Evolutionary conservation across 306 rosid species (phyloP).

Genomic region (Acacia acuminata): DNA sequence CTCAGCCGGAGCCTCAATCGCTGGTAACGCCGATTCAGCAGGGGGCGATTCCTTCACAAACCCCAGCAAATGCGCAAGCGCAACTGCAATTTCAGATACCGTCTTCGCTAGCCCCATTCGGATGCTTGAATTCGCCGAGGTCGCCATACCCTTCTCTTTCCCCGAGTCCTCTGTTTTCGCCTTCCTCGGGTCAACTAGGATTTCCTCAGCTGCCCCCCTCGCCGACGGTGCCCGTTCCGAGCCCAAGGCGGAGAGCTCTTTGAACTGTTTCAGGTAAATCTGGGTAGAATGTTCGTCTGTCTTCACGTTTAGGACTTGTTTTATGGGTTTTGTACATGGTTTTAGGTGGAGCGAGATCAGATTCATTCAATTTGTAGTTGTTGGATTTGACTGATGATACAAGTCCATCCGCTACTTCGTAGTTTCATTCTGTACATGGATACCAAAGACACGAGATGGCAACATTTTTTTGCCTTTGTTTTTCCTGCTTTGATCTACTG

Average conservation of each 20-base stretch:
- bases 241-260: slow-evolving; percentile 67
- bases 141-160: slow-evolving; percentile 52
- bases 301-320: slow-evolving; percentile 18
- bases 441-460: slow-evolving; percentile 36
- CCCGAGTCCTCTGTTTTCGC: slow-evolving; percentile 51
- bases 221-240: slow-evolving; percentile 63
- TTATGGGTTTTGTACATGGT: slow-evolving; percentile 47
- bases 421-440: slow-evolving; percentile 50
- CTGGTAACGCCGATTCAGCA: slow-evolving; percentile 29
- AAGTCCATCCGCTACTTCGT: slow-evolving; percentile 34
- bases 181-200: slow-evolving; percentile 49
- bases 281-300: slow-evolving; percentile 29
- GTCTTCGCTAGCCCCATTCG: slow-evolving; percentile 54
- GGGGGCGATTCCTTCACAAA: slow-evolving; percentile 24
- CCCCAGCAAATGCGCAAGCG: slow-evolving; percentile 23
- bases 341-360: slow-evolving; percentile 27
- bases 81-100: slow-evolving; percentile 47
- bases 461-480: slow-evolving; percentile 31
- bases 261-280: slow-evolving; percentile 48
- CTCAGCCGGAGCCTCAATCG: slow-evolving; percentile 31
- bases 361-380: slow-evolving; percentile 42
- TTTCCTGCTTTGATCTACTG: slow-evolving; percentile 10
- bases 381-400: slow-evolving; percentile 17
- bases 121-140: slow-evolving; percentile 72
- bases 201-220: slow-evolving; percentile 72